Conservation (phyloP, 2,329 filamentous ascomycete genomes). For the Monosporascus sp. region DNA sequence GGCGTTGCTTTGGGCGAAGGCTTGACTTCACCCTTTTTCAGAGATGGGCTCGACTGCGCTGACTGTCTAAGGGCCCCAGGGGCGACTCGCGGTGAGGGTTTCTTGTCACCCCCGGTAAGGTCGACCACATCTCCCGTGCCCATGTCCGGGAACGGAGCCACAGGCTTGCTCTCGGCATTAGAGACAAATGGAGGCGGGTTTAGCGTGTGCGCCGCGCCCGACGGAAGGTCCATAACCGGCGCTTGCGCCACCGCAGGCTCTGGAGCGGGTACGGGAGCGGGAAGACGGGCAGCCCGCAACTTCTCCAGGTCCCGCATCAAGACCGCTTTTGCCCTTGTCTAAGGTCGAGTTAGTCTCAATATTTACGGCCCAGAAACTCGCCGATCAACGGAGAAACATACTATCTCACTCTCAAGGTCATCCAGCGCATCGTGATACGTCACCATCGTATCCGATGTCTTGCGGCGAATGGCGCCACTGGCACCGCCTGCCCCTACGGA, state of each 20-base stretch:
- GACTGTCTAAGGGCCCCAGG: slow-evolving; percentile 13
- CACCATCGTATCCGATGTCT: slow-evolving; percentile 41
- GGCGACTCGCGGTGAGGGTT: slow-evolving; percentile 21
- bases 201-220: slow-evolving; percentile 26
- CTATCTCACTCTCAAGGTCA: slow-evolving; percentile 53
- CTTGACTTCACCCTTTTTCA: slow-evolving; percentile 22
- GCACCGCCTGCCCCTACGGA: slow-evolving; percentile 31
- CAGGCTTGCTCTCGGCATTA: slow-evolving; percentile 35
- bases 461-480: slow-evolving; percentile 31
- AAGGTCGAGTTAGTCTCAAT: slow-evolving; percentile 6
- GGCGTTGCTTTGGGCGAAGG: slow-evolving; percentile 21
- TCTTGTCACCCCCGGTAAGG: slow-evolving; percentile 20
- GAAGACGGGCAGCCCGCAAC: slow-evolving; percentile 25
- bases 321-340: slow-evolving; percentile 51
- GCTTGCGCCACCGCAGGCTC: slow-evolving; percentile 19
- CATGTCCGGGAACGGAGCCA: slow-evolving; percentile 54
- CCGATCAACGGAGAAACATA: slow-evolving; percentile 25
- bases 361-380: background rate
- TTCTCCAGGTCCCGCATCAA: slow-evolving; percentile 49
- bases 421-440: slow-evolving; percentile 50
- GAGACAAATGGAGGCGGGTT: slow-evolving; percentile 23
- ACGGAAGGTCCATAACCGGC: slow-evolving; percentile 30
- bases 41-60: slow-evolving; percentile 11
- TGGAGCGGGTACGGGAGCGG: slow-evolving; percentile 11
- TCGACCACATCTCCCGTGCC: slow-evolving; percentile 38